These are phyloP conservation scores for Verticillium isaacii DNA, from an alignment of 2,329 filamentous ascomycete genomes.

Conservation along the genomic window DNA sequence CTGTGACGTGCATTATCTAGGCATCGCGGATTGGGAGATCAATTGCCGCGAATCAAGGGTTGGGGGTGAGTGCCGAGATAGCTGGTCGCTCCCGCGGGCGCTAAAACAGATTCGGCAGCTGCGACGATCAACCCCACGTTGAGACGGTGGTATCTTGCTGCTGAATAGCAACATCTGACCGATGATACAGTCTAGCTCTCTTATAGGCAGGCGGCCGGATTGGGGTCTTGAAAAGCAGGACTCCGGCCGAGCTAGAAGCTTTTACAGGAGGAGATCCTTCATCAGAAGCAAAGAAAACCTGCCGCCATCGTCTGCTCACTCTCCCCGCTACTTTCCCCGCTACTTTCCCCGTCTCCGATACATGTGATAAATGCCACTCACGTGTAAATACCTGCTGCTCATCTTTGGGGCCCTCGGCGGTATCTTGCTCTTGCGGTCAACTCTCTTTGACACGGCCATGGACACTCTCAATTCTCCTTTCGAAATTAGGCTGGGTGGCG, in stretches of 20 bases:
- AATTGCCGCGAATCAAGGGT: not conserved
- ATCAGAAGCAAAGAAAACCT: not conserved
- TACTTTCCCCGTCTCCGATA: not conserved
- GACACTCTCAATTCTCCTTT: not conserved
- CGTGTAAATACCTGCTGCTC: not conserved
- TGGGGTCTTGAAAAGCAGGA: not conserved
- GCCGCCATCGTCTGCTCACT: not conserved
- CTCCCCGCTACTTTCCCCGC: not conserved
- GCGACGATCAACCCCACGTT: not conserved
- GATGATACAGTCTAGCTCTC: not conserved
- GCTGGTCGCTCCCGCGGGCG: not conserved
- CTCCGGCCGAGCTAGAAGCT: not conserved
- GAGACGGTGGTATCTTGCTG: not conserved
- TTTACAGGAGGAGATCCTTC: not conserved
- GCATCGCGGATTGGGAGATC: not conserved
- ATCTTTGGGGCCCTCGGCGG: not conserved
- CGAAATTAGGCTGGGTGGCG: not conserved
- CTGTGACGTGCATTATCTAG: not conserved
- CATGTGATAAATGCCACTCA: not conserved
- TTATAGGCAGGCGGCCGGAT: not conserved
- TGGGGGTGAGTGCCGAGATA: not conserved
- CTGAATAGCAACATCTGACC: too few species aligned
- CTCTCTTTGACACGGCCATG: not conserved
- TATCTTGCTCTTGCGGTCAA: not conserved
- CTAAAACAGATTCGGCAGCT: constrained; percentile 1